Base-by-base conservation (phyloP, 2,329 filamentous ascomycete species). In the Aspergillus flavus region DNA sequence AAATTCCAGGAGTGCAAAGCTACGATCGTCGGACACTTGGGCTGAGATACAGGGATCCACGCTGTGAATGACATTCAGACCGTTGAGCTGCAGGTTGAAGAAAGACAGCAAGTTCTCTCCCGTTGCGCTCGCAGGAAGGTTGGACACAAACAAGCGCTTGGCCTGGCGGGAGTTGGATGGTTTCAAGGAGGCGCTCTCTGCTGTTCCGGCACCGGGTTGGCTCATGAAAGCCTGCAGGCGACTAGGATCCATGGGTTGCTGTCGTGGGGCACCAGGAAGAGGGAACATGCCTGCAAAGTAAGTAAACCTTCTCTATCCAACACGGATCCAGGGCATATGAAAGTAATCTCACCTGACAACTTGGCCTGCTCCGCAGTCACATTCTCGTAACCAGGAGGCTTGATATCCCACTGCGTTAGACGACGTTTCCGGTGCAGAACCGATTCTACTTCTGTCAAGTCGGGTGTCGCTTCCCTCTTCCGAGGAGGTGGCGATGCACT, bases 401-500 rank as follows among this genome's bases (percentile, higher is more conserved):
- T 99, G 79, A 99, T 97, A 78, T 99, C 96, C 95, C 95, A 99
- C 79, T 99, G 96, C 41, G 94, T 98, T 84, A 99, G 83, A 64
- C 95, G 91, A 71, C 96, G 90, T 84, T 94, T 95, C 72, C 94
- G 90, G 74, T 94, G 90, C 67, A 93, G 83, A 63, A 99, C 85
- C 4, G 93, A 87, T n/a, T 91, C 84, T 64, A 96, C 83, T 73
- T 96, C 89, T 64, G 94, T 96, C 75, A 99, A 83, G 78, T 99
- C 96, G 41, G 95, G 96, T 0, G 95, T 99, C 9, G 95, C 93
- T 79, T 99, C 95, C 78, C 92, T 91, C 82, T 94, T 95, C 83
- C 96, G 88, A 32, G 92, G 91, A 43, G 93, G 92, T 52, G 90
- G 68, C 41, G 68, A 91, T 21, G 90, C 87, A 73, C 91, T 96